Conservation (phyloP, 805 yeast genomes). For the Candida sphagnicola region DNA sequence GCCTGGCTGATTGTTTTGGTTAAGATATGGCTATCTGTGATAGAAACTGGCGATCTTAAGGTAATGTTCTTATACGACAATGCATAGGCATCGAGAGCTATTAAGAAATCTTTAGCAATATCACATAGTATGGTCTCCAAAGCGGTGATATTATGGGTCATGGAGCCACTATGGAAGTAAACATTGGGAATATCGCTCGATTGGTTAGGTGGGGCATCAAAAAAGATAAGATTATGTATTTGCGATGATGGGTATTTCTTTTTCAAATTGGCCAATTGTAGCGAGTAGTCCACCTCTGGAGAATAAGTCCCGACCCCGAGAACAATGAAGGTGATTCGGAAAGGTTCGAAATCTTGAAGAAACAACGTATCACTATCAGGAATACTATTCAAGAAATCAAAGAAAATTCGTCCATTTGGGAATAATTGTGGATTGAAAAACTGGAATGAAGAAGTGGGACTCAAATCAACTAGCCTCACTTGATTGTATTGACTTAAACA, state of each 20-base stretch:
- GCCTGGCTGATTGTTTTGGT: constrained; percentile 38
- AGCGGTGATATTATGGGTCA: constrained; percentile 22
- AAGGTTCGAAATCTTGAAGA: constrained; percentile 87
- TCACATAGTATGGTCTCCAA: constrained; percentile 71
- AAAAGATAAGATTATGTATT: constrained; percentile 51
- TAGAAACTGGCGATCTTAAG: constrained; percentile 73
- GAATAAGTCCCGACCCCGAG: constrained; percentile 39
- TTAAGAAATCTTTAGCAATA: constrained; percentile 59
- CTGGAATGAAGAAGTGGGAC: constrained; percentile 47
- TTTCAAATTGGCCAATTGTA: constrained; percentile 26
- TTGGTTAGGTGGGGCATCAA: constrained; percentile 39
- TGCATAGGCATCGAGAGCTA: constrained; percentile 62
- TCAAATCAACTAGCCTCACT: constrained; percentile 70
- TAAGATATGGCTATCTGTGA: constrained; percentile 46
- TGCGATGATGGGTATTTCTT: constrained; percentile 49
- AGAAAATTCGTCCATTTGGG: constrained; percentile 72
- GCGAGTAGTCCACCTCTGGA: constrained; percentile 6
- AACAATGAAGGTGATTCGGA: constrained; percentile 68
- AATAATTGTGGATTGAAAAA: constrained; percentile 80
- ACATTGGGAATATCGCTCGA: constrained; percentile 10
- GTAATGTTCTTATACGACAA: constrained; percentile 76
- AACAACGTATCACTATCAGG: constrained; percentile 58
- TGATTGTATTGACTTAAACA: constrained; percentile 50
- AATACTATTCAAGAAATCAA: constrained; percentile 45
- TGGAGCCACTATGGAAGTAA: constrained; percentile 24